Percentiles rank a stretch among this genome's conserved stretches.
Evolutionary conservation across 495 filamentous ascomycete genomes (phyloP).

Genomic region (Thermothielavioides terrestris): DNA sequence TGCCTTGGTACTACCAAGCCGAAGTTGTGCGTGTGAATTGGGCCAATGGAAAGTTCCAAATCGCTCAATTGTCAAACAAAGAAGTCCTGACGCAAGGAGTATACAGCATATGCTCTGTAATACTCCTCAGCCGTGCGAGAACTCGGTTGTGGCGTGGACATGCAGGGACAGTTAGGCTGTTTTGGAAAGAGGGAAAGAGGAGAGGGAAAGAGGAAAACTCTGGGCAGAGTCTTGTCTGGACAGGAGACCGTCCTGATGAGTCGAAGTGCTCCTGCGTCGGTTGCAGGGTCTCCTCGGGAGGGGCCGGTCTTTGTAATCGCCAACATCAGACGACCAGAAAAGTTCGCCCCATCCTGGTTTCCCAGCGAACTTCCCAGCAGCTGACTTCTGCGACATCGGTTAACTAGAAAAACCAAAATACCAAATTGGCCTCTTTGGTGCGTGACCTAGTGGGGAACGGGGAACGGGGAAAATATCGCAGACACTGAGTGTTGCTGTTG

Average conservation of each 20-base stretch:
- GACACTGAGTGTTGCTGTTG: constrained; percentile 1
- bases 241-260: constrained; percentile 1
- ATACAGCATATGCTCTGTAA: constrained; percentile 47
- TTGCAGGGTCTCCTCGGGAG: background rate
- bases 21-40: background rate
- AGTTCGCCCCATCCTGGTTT: constrained; percentile 3
- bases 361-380: background rate
- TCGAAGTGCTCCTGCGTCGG: background rate
- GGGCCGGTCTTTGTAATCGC: constrained; percentile 13
- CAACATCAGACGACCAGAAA: background rate
- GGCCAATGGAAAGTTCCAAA: background rate
- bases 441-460: constrained; percentile 6
- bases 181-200: background rate
- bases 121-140: constrained; percentile 55
- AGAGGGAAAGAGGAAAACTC: too few species aligned
- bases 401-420: constrained; percentile 2
- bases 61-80: constrained; percentile 11
- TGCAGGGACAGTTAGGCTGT: constrained; percentile 14
- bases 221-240: background rate
- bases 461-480: constrained; percentile 8
- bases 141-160: constrained; percentile 24
- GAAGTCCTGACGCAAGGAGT: constrained; percentile 54
- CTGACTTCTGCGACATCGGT: constrained; percentile 3
- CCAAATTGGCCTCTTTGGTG: background rate
- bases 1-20: constrained; percentile 9